Percentiles rank a stretch among this genome's conserved stretches.
These are phyloP conservation scores for Erythrophleum ivorense DNA, from an alignment of 331 rosid species.

Conservation along the genomic window DNA sequence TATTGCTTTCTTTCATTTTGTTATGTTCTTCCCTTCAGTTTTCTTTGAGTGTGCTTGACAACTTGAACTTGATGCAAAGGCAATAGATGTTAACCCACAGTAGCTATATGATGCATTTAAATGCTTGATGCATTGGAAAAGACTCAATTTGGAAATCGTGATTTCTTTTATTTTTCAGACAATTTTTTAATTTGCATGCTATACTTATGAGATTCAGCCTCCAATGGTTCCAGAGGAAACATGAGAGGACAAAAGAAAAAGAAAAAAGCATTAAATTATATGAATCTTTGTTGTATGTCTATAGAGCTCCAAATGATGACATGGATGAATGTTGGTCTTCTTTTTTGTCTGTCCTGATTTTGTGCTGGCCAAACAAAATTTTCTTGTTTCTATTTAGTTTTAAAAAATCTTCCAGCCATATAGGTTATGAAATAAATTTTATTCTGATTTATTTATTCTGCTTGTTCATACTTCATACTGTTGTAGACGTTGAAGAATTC, in stretches of 20 bases:
- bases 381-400: not conserved
- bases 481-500: slow-evolving; percentile 87
- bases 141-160: not conserved
- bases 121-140: not conserved
- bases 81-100: slow-evolving; percentile 10
- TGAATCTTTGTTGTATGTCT: not conserved
- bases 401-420: not conserved
- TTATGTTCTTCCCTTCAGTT: slow-evolving; percentile 1
- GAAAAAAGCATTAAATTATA: not conserved
- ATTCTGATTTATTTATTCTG: slow-evolving; percentile 28
- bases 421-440: slow-evolving; percentile 25
- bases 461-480: slow-evolving; percentile 31
- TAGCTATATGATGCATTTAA: slow-evolving; percentile 8
- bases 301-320: slow-evolving; percentile 1
- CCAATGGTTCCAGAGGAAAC: not conserved
- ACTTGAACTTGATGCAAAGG: not conserved
- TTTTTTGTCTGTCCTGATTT: not conserved
- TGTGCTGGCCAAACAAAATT: not conserved
- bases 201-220: not conserved
- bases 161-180: slow-evolving; percentile 23
- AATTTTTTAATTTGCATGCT: slow-evolving; percentile 5
- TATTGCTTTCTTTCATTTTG: not conserved
- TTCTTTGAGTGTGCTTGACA: slow-evolving; percentile 19
- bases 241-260: not conserved
- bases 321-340: not conserved